Conservation (phyloP, 148 eudicot species). For the Selenicereus undatus region DNA sequence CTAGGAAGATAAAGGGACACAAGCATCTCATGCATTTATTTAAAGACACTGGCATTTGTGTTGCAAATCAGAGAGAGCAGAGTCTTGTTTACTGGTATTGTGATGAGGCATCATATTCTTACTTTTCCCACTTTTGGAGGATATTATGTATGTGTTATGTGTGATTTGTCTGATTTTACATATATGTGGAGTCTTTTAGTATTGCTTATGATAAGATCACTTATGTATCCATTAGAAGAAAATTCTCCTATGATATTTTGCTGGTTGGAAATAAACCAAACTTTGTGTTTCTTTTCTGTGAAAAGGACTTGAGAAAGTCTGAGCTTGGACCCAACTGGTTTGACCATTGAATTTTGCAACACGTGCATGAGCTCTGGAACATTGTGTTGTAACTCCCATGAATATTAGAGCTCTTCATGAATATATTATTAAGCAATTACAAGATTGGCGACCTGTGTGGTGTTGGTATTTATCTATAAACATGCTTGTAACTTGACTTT, state of each 20-base stretch:
- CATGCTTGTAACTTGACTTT: slow-evolving; percentile 14
- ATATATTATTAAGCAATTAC: background rate
- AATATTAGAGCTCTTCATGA: background rate
- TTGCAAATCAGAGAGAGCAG: background rate
- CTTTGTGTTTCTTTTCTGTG: background rate
- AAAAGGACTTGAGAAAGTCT: background rate
- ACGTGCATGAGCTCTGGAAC: background rate
- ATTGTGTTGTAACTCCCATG: background rate
- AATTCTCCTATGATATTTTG: background rate
- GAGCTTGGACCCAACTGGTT: slow-evolving; percentile 5
- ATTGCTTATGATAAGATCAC: background rate
- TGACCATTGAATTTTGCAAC: background rate
- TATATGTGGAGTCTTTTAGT: background rate
- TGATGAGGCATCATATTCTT: background rate
- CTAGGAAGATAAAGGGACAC: background rate
- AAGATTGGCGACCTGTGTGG: background rate
- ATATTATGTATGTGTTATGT: background rate
- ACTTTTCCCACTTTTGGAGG: background rate
- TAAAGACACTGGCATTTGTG: background rate
- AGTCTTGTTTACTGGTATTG: background rate
- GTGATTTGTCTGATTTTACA: background rate
- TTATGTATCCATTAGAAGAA: background rate
- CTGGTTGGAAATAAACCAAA: background rate
- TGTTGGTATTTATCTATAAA: background rate
- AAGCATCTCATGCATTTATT: background rate